Evolutionary conservation across 148 eudicot genomes (phyloP).

Genomic region (Camellia japonica): DNA sequence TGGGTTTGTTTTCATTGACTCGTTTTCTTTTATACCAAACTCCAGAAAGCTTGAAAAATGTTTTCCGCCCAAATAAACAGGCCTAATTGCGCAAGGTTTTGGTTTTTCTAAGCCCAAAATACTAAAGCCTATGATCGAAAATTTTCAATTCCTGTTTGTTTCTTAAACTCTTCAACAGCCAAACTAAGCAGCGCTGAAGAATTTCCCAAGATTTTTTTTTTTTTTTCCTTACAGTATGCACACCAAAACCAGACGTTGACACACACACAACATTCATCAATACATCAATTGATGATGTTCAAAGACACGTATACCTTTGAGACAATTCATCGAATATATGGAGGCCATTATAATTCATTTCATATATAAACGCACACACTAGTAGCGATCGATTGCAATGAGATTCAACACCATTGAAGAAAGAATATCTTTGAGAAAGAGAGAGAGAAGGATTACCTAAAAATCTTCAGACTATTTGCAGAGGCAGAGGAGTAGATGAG

Average conservation of each 20-base stretch:
- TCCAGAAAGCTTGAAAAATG: no score
- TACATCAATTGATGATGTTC: neutral
- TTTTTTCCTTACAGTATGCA: neutral
- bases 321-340: constrained; percentile 4
- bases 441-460: no score
- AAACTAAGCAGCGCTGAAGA: neutral
- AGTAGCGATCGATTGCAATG: no score
- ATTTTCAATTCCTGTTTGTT: neutral
- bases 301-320: neutral
- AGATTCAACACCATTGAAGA: no score
- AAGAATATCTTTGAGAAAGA: no score
- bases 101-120: neutral
- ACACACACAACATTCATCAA: no score
- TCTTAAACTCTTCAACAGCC: neutral
- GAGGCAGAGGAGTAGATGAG: no score
- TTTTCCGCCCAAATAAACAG: no score
- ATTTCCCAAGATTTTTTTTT: neutral
- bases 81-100: neutral
- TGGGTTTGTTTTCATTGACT: no score
- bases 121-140: neutral
- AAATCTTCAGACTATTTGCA: no score
- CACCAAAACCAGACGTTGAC: neutral
- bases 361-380: neutral
- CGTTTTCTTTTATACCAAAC: no score
- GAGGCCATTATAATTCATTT: neutral